A percentile compares a stretch with the other conserved stretches of the same genome.
phyloP scores from a whole-genome alignment of 371 early-diverging fungal species.

The Zychaea mexicana region DNA sequence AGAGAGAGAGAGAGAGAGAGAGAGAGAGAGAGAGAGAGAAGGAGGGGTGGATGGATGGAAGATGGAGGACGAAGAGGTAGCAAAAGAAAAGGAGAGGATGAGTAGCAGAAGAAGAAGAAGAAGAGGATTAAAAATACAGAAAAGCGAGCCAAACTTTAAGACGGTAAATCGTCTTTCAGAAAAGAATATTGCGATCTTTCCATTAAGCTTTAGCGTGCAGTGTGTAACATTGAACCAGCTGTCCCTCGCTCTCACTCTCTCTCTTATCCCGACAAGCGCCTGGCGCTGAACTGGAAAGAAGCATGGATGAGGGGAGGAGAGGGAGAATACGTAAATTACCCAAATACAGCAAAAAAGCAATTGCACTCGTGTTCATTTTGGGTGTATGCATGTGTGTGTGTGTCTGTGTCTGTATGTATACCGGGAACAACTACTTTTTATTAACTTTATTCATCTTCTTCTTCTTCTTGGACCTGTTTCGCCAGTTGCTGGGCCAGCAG shows the following conservation, averaged over 20 bases:
- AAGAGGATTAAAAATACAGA: not conserved
- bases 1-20: constrained; percentile 2
- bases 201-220: constrained; percentile 15
- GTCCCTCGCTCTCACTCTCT: not conserved
- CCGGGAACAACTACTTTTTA: too few species aligned
- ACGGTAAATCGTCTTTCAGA: constrained; percentile 5
- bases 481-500: too few species aligned
- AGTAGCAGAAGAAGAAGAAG: constrained; percentile 4
- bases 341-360: constrained; percentile 1
- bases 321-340: not conserved
- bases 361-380: not conserved
- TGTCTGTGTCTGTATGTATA: too few species aligned
- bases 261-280: not conserved
- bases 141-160: constrained; percentile 9
- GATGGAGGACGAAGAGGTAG: too few species aligned
- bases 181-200: constrained; percentile 23
- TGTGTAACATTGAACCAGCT: constrained; percentile 25
- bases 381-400: too few species aligned
- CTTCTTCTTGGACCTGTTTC: too few species aligned
- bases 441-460: too few species aligned
- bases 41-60: too few species aligned
- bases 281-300: not conserved
- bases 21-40: not conserved
- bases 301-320: not conserved
- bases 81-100: not conserved